Base-by-base conservation (phyloP, 306 rosid genomes). In the Lagenaria siceraria region DNA sequence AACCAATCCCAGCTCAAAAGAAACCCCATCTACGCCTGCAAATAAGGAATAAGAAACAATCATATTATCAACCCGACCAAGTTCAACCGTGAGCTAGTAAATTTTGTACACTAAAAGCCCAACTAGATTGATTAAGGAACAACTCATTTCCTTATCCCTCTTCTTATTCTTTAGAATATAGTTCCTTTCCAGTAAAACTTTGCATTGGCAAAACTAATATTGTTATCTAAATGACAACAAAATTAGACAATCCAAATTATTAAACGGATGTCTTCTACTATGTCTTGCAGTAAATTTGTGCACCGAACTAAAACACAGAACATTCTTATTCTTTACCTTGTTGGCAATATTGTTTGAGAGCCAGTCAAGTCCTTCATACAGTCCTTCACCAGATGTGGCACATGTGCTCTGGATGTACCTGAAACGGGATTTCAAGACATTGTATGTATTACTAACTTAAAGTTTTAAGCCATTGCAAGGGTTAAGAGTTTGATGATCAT, bases 301-400 rank as follows among this genome's bases (percentile, higher is more conserved):
- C 74, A 68, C 21, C 22, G 21, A 25, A 46, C 15, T 22, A 9
- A 46, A n/a, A 70, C 36, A 22, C 5, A 22, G 13, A 46, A 13
- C 27, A 29, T 24, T 29, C 46, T 31, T 24, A 17, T 17, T 19
- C 31, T 81, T 48, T 82, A 83, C 85, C 93, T 89, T 89, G 87
- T 18, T 83, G 40, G 91, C 86, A 78, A 87, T 87, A 84, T 89
- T 89, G 85, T 81, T 89, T 24, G 91, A 87, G 75, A 87, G 93
- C 93, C 93, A 87, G 76, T 89, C 93, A 74, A 89, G 83, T 76
- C 93, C 93, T 81, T 89, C 93, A 1, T 87, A 89, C 79, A 89
- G 76, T 71, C 93, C 93, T 87, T 89, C 93, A 48, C 93, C 89
- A 56, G 93, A 87, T 75, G 93, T 89, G 79, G 93, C 93, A 84